Base-by-base conservation (phyloP, 192 early-diverging fungal genomes). In the Entrophospora sp. region DNA sequence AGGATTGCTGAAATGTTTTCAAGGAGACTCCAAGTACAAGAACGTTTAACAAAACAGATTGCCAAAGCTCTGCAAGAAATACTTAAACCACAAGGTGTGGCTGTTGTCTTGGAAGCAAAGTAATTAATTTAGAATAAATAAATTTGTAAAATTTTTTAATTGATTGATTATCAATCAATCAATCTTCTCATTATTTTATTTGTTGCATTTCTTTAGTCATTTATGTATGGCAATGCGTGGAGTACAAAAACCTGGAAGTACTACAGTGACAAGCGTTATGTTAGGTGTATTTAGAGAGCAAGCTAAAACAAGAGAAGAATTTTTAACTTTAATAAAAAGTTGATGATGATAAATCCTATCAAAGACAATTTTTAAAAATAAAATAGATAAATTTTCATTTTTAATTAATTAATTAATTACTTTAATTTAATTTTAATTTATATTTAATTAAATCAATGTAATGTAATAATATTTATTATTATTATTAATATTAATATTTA, bases 151-250 rank as follows among this genome's bases (percentile, higher is more conserved):
- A 13, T 10, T 60, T 49, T 16, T n/a, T 37, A 16, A 68, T 16
- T 31, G 16, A 43, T 25, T 31, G 37, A n/a, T 24, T 38, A 18
- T 12, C 14, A 9, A 45, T 7, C 20, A 13, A 24, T 27, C 6
- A 13, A 13, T 8, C 8, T 24, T 52, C 49, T 20, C 9, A 25
- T 22, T 60, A 38, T 25, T 43, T 35, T 3, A 56, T 56, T 16
- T 35, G 30, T 52, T 52, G 24, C 12, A 9, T 35, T 9, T 5
- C 61, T 22, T 64, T 55, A 85, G 88, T 68, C 95, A 97, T 73
- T 87, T 93, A 72, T 97, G 95, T 78, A 97, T 97, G 95, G 89
- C 91, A 22, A 95, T 95, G 95, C 84, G 95, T 16, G 95, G 95
- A 16, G 95, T 96, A 20, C 87, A 98, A 70, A 99, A 99, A 79